Base-by-base conservation (phyloP, 2,329 filamentous ascomycete species). In the Grosmannia serpens region DNA sequence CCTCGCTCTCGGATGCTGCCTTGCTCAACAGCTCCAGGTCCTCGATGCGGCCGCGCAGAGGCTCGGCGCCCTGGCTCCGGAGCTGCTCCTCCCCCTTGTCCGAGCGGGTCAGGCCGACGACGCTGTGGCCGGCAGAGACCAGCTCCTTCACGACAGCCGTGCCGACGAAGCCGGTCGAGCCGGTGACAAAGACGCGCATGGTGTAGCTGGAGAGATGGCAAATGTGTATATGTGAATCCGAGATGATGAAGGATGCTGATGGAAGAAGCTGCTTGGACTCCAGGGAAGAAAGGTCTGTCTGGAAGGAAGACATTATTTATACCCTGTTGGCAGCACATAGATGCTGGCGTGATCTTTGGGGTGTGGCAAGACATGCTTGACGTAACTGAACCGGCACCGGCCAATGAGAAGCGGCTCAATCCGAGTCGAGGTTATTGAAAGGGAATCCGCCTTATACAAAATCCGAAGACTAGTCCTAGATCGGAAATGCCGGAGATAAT, bases 131-230 rank as follows among this genome's bases (percentile, higher is more conserved):
- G 29, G 66, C 61, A 5, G 61, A 29, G 17, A 76, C 63, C 15
- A 77, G 70, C 38, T 73, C 70, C 55, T 71, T 59, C 26, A 71
- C 67, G 17, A 75, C 67, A 8, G 69, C 67, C 24, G 65, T 63
- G 62, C 75, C 75, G 58, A 77, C 67, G 59, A 72, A 75, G 63
- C 75, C 74, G 8, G 73, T 70, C 6, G 73, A 69, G 47, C 75
- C 75, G 8, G 75, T 77, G 53, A 76, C 67, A 62, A 74, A 74
- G 60, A 73, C 66, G 22, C 62, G 67, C 70, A 72, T 66, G 13
- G 10, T 50, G 24, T 10, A n/a, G n/a, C n/a, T n/a, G n/a, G n/a
- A n/a, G n/a, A n/a, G n/a, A n/a, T n/a, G n/a, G n/a, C n/a, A n/a
- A n/a, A 22, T 44, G 7, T 7, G 13, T 44, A 20, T n/a, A 17